phyloP scores from a whole-genome alignment of 2,329 filamentous ascomycete species.

The Aspergillus sp. region DNA sequence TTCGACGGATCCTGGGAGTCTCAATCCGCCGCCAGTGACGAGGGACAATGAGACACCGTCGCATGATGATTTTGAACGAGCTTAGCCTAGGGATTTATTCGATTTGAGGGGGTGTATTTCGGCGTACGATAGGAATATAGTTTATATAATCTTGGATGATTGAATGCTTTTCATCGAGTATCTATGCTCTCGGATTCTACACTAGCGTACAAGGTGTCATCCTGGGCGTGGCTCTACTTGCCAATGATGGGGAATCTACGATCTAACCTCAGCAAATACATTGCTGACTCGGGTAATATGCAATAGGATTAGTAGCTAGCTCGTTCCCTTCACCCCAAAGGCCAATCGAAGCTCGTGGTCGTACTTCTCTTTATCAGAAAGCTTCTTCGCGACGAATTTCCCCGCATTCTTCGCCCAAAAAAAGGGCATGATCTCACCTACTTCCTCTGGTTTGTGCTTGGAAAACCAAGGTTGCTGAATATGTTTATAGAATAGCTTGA shows the following conservation, averaged over 20 bases:
- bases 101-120: constrained; percentile 1
- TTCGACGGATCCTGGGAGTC: constrained; percentile 48
- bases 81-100: constrained; percentile 13
- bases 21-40: constrained; percentile 30
- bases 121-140: constrained; percentile 13
- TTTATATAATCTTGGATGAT: constrained; percentile 14
- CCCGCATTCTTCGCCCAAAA: constrained; percentile 3
- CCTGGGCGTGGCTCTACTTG: background rate
- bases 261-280: no score
- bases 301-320: no score
- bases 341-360: constrained; percentile 8
- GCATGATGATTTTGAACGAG: constrained; percentile 45
- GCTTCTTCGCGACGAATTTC: constrained; percentile 11
- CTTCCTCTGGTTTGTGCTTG: background rate
- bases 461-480: constrained; percentile 12
- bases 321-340: constrained; percentile 4
- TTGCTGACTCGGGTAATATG: no score
- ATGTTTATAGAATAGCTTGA: constrained; percentile 19
- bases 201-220: no score
- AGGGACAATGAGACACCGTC: constrained; percentile 27
- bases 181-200: background rate
- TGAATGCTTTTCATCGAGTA: constrained; percentile 4
- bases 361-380: constrained; percentile 17
- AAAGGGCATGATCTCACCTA: background rate
- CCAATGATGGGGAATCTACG: no score